Conservation (phyloP, 2,329 filamentous ascomycete species). For the Verticillium nubilum region DNA sequence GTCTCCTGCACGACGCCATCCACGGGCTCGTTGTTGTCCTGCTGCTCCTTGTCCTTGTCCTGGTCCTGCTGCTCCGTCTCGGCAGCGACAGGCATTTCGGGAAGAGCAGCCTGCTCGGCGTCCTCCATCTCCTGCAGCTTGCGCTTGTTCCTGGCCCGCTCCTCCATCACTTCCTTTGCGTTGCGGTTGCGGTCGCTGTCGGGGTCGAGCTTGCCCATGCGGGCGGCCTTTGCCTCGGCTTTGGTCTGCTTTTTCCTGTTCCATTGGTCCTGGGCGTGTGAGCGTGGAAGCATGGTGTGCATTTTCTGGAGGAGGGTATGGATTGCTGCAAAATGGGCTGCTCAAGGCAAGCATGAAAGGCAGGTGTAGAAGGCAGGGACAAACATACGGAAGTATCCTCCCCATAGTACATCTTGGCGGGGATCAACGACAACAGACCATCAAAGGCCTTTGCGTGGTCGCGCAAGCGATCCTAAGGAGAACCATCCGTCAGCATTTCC, state of each 20-base stretch:
- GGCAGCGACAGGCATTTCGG: background rate
- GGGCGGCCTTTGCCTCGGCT: conserved; percentile 75
- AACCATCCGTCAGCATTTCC: background rate
- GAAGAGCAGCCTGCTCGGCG: conserved; percentile 24
- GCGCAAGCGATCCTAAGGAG: conserved; percentile 13
- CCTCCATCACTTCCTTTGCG: conserved; percentile 89
- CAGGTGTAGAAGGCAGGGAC: conserved; percentile 4
- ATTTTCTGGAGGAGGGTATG: too few species aligned
- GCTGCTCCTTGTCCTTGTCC: conserved; percentile 76
- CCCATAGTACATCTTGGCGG: conserved; percentile 85
- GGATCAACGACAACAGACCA: conserved; percentile 80
- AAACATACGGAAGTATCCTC: conserved; percentile 74
- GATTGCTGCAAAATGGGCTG: background rate
- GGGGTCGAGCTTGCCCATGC: conserved; percentile 85
- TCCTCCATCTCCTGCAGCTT: conserved; percentile 63
- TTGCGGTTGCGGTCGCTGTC: conserved; percentile 74
- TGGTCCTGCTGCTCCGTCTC: conserved; percentile 63
- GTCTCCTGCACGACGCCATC: conserved; percentile 53
- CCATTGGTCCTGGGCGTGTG: conserved; percentile 72
- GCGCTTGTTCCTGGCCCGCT: conserved; percentile 69
- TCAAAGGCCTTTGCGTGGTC: conserved; percentile 70
- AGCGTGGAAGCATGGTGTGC: background rate
- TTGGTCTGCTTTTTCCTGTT: conserved; percentile 93
- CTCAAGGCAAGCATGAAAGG: background rate
- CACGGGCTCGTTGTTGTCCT: conserved; percentile 43